A percentile compares a stretch with the other conserved stretches of the same genome.
phyloP scores from a whole-genome alignment of 164 flowering plant species.

The Tetracentron sinense region DNA sequence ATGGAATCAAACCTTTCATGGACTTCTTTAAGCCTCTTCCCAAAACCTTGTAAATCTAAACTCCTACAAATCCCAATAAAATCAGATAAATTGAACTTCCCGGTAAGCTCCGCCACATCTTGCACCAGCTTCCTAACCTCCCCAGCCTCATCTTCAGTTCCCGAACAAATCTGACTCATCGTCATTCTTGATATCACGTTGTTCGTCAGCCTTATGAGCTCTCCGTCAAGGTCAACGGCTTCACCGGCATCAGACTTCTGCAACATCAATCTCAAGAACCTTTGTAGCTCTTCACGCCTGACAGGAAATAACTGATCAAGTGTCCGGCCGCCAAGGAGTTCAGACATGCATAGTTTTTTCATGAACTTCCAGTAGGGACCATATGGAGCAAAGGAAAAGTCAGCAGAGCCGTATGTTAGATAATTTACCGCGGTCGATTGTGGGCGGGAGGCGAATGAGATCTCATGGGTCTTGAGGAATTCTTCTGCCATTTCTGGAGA shows the following conservation, averaged over 20 bases:
- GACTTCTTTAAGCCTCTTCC: slow-evolving; percentile 31
- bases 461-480: slow-evolving; percentile 48
- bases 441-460: slow-evolving; percentile 34
- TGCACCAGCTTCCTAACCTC: slow-evolving; percentile 26
- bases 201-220: slow-evolving; percentile 36
- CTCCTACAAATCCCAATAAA: slow-evolving; percentile 36
- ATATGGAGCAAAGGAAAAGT: slow-evolving; percentile 45
- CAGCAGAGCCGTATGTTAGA: slow-evolving; percentile 36
- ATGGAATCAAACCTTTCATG: slow-evolving; percentile 36
- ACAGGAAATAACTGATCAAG: slow-evolving; percentile 27
- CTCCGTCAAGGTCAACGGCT: slow-evolving; percentile 32
- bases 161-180: slow-evolving; percentile 33
- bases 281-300: slow-evolving; percentile 26
- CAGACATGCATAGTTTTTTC: slow-evolving; percentile 43
- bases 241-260: slow-evolving; percentile 20
- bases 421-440: slow-evolving; percentile 25
- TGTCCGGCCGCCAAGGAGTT: slow-evolving; percentile 39
- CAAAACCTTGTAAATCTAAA: slow-evolving; percentile 43
- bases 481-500: slow-evolving; percentile 39
- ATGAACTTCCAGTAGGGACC: slow-evolving; percentile 67
- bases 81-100: slow-evolving; percentile 51
- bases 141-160: slow-evolving; percentile 27
- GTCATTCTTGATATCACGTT: slow-evolving; percentile 49
- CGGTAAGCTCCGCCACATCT: slow-evolving; percentile 37
- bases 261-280: slow-evolving; percentile 19